Conservation (phyloP, 1,284 basidiomycete genomes). For the Apiotrichum akiyoshidainum region DNA sequence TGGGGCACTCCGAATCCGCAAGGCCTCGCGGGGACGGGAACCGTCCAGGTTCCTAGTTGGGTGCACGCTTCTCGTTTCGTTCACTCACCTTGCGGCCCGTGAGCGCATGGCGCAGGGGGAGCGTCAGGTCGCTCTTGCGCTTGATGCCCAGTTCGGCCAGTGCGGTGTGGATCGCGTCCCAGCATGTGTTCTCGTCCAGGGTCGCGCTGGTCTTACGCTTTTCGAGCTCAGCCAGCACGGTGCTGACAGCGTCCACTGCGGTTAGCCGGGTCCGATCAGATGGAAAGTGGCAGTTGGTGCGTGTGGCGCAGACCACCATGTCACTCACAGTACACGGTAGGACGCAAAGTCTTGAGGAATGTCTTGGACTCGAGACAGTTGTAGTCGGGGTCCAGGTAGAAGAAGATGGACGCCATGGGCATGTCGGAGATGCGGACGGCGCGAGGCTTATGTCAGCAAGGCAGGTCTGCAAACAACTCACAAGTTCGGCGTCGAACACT, state of each 20-base stretch:
- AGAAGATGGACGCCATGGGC: slow-evolving; percentile 63
- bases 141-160: slow-evolving; percentile 52
- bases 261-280: not conserved
- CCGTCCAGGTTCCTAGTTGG: too few species aligned
- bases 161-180: slow-evolving; percentile 55
- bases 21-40: too few species aligned
- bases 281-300: too few species aligned
- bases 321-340: slow-evolving; percentile 54
- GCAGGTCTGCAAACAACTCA: slow-evolving; percentile 19
- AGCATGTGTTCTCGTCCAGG: slow-evolving; percentile 38
- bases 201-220: slow-evolving; percentile 23
- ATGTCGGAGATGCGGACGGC: slow-evolving; percentile 67
- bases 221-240: slow-evolving; percentile 7
- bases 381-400: slow-evolving; percentile 69
- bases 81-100: slow-evolving; percentile 70
- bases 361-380: slow-evolving; percentile 57
- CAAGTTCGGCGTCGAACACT: slow-evolving; percentile 48
- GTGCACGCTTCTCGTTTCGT: too few species aligned
- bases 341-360: slow-evolving; percentile 57
- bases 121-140: slow-evolving; percentile 61
- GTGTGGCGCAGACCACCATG: too few species aligned
- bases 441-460: slow-evolving; percentile 58
- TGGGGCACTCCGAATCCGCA: too few species aligned
- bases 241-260: not conserved
- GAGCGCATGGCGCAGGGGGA: slow-evolving; percentile 67